Conservation (phyloP, 202 grass and related monocot genomes). For the Schoenoplectus tabernaemontani region DNA sequence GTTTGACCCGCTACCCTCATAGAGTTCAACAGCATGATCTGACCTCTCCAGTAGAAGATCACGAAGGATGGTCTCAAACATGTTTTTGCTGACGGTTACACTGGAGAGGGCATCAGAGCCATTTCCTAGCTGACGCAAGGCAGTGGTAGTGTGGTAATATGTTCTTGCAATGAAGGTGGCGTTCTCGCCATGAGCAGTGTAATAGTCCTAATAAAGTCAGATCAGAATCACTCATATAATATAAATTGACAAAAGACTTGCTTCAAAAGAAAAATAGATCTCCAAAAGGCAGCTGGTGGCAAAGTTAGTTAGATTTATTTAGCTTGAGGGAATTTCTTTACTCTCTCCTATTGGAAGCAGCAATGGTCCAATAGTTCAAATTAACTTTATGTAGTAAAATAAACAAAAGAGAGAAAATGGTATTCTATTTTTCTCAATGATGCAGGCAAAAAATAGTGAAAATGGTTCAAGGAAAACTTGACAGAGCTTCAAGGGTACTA, state of each 20-base stretch:
- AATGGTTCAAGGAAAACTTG: not conserved
- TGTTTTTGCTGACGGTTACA: constrained; percentile 74
- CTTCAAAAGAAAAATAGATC: constrained; percentile 5
- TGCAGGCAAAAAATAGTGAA: not conserved
- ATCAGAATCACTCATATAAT: constrained; percentile 32
- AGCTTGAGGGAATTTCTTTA: not conserved
- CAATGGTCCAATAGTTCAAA: constrained; percentile 18
- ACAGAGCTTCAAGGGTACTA: not conserved
- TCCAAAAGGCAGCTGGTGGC: not conserved
- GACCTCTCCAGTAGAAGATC: constrained; percentile 87
- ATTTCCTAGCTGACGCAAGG: constrained; percentile 67
- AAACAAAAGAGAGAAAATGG: not conserved
- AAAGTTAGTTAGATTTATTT: not conserved
- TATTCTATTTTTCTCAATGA: not conserved
- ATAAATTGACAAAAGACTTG: constrained; percentile 6
- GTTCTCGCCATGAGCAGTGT: constrained; percentile 90
- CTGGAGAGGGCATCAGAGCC: constrained; percentile 63
- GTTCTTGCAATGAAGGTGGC: constrained; percentile 78
- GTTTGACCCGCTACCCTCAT: constrained; percentile 84
- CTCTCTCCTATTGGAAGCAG: not conserved
- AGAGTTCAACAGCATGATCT: constrained; percentile 75
- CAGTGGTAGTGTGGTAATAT: constrained; percentile 92
- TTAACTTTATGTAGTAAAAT: not conserved
- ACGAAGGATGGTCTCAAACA: constrained; percentile 90
- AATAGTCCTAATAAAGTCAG: constrained; percentile 66